phyloP scores from a whole-genome alignment of 768 basidiomycete species.

The Calocybe indica region DNA sequence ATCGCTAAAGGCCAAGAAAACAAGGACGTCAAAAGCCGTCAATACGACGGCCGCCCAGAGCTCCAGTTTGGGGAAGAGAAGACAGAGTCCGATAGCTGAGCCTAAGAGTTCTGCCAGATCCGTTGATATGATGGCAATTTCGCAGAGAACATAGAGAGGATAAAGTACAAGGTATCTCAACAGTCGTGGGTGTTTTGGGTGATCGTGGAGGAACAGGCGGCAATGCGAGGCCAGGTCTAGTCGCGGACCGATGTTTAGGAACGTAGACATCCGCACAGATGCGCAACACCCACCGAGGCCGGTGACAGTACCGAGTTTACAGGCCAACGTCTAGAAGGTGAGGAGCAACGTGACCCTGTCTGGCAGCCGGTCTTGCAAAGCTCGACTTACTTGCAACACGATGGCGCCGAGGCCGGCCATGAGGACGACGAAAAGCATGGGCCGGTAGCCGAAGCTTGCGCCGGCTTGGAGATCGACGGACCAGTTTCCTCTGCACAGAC shows the following conservation, averaged over 20 bases:
- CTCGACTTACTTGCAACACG: conserved; percentile 47
- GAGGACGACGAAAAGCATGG: conserved; percentile 65
- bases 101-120: conserved; percentile 69
- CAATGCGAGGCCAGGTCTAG: conserved; percentile 57
- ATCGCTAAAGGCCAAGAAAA: conserved; percentile 58
- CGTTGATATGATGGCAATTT: conserved; percentile 61
- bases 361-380: neutral
- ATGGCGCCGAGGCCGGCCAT: conserved; percentile 60
- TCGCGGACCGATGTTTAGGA: neutral
- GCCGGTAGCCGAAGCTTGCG: conserved; percentile 65
- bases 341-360: neutral
- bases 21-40: conserved; percentile 52
- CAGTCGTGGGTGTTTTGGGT: conserved; percentile 39
- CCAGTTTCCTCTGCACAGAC: conserved; percentile 59
- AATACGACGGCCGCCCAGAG: conserved; percentile 52
- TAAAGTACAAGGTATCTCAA: conserved; percentile 45
- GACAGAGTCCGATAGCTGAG: conserved; percentile 62
- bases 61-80: conserved; percentile 54
- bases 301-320: conserved; percentile 63
- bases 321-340: conserved; percentile 44
- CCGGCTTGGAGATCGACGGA: conserved; percentile 76
- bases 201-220: conserved; percentile 47
- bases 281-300: conserved; percentile 41
- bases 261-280: neutral
- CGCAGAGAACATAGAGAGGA: conserved; percentile 48